Evolutionary conservation across 495 filamentous ascomycete species (phyloP), one percentile per base, ranked within the genome.

Genomic region (Platismatia glauca): DNA sequence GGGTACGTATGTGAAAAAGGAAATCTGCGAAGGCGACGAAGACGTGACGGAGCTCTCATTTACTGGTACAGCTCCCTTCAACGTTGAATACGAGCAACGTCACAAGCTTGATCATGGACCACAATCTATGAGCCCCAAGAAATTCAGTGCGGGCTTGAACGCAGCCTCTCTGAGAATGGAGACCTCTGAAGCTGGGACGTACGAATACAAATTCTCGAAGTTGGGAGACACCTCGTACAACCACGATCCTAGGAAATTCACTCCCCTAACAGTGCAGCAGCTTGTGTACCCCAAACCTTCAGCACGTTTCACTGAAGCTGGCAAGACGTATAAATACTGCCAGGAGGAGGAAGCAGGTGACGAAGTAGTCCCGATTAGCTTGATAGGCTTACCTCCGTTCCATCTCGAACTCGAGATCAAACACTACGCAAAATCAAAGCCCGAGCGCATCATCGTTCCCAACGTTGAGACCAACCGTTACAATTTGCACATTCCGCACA

Each of bases 321-420:
- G 90, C n/a, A 92, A 91, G 71, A 90, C 91, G 6, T 96, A 96
- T 76, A 94, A 89, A 64, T 96, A 90, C 74, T 98, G 94, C 76
- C 86, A 90, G 67, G 85, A 88, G 43, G 90, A 95, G 62, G 79
- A 85, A n/a, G 81, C 79, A 50, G 85, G 84, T 46, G 88, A 91
- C 58, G 91, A 97, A 70, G 81, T 85, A 13, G 91, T 98, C 60
- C 91, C 94, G 0, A 85, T 98, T 50, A 85, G 80, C 0, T 77
- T 98, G 22, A 84, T 84, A 48, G 94, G 94, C 33, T 75, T 83
- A n/a, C 84, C 94, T 6, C 94, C 94, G 0, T 98, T 98, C 75
- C 85, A 84, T 44, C 74, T 97, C 15, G 94, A 97, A 68, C 78
- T 97, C 50, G 88, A 89, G 64, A 89, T 98, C 74, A 96, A 90